Base-by-base conservation (phyloP, 176 grass and related monocot species). In the Neostapfia colusana region DNA sequence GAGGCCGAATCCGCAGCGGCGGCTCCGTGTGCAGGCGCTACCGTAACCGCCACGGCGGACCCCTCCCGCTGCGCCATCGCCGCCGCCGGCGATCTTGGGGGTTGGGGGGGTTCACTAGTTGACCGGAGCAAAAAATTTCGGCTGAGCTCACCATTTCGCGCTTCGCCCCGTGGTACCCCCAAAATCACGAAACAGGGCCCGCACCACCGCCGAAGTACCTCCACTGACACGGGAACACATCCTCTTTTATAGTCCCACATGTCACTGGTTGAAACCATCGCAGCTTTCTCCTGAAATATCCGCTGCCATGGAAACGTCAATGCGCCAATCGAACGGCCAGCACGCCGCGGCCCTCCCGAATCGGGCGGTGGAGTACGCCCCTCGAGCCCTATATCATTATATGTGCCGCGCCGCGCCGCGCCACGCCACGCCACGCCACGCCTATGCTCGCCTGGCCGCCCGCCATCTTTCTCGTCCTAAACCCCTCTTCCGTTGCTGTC, bases 1-100 rank as follows among this genome's bases (percentile, higher is more conserved):
- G 42, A 60, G 2, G 70, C 23, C 0, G 39, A 21, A 0, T 35
- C 73, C 40, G 16, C 55, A 1, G 17, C 56, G 12, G 54, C 27
- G 1, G 23, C 0, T 26, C 10, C 41, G 16, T 43, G 1, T 0
- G 64, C 6, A 1, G 70, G 20, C 4, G 12, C 72, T 4, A 15
- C 80, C 35, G 53, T 36, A 2, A 15, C 80, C 51, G 53, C 63
- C 14, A 25, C 21, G 3, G 10, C 26, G 8, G 76, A 57, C 49
- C 46, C 80, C n/a, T 88, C 86, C 81, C 76, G 84, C 76, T 70
- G 81, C 63, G 81, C 51, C 85, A 25, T 50, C 58, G 9, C 56
- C 31, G 31, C 31, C 55, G 54, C 62, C 64, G 64, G 43, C 53
- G 75, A 83, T 67, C 75, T 61, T 17, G 37, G 42, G 60, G 25